Evolutionary conservation across 495 filamentous ascomycete genomes (phyloP).

Genomic region (Neurospora sp.): DNA sequence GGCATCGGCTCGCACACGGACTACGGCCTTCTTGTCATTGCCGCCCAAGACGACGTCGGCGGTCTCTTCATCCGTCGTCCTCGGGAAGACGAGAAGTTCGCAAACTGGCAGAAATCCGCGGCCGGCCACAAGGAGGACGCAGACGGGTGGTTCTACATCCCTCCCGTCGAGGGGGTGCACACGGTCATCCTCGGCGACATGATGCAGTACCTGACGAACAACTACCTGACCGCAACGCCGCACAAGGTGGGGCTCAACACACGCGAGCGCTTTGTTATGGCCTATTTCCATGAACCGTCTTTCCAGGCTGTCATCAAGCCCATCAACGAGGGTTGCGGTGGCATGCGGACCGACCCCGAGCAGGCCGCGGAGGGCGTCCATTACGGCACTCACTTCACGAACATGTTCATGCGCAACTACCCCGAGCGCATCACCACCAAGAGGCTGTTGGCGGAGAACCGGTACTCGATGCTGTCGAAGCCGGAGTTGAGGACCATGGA

Average conservation of each 20-base stretch:
- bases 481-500: slow-evolving; percentile 21
- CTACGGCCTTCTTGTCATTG: slow-evolving; percentile 36
- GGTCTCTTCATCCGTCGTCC: slow-evolving; percentile 35
- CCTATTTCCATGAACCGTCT: slow-evolving; percentile 40
- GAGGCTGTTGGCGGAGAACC: slow-evolving; percentile 20
- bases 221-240: slow-evolving; percentile 30
- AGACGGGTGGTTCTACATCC: slow-evolving; percentile 33
- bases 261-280: slow-evolving; percentile 30
- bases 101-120: slow-evolving; percentile 35
- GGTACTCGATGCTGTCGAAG: slow-evolving; percentile 14
- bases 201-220: slow-evolving; percentile 36
- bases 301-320: slow-evolving; percentile 34
- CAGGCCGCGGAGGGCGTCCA: slow-evolving; percentile 24
- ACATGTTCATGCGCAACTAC: slow-evolving; percentile 40
- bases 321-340: slow-evolving; percentile 18
- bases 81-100: slow-evolving; percentile 23
- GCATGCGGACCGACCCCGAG: background rate
- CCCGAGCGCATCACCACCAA: slow-evolving; percentile 35
- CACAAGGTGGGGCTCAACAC: slow-evolving; percentile 40
- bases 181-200: slow-evolving; percentile 40
- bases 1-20: slow-evolving; percentile 40
- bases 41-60: slow-evolving; percentile 34
- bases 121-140: slow-evolving; percentile 33
- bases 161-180: slow-evolving; percentile 26
- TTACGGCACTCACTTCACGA: slow-evolving; percentile 40